phyloP scores from a whole-genome alignment of 805 yeast genomes.

The Aciculoconidium aculeatum region DNA sequence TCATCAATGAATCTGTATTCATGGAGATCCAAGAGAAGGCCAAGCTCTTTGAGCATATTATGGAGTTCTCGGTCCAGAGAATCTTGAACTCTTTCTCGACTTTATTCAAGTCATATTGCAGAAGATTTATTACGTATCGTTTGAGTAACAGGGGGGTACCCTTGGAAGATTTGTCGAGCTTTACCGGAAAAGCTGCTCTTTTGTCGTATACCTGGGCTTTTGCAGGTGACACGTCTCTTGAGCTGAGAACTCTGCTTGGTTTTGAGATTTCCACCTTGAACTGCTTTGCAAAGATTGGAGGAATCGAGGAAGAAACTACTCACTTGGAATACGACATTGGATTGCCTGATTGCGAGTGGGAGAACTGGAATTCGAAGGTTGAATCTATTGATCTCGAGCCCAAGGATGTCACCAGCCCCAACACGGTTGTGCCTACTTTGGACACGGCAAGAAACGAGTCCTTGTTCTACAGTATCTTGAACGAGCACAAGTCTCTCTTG shows the following conservation, averaged over 20 bases:
- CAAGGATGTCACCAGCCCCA: conserved; percentile 54
- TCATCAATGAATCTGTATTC: too few relatives aligned
- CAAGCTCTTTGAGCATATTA: conserved; percentile 38
- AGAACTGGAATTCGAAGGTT: conserved; percentile 33
- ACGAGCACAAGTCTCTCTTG: conserved; percentile 54
- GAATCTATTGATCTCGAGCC: conserved; percentile 46
- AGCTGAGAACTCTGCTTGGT: conserved; percentile 36
- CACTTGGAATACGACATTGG: conserved; percentile 39
- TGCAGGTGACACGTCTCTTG: conserved; percentile 46
- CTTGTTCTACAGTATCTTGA: conserved; percentile 50
- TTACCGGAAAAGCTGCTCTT: conserved; percentile 26
- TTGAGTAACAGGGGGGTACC: conserved; percentile 8
- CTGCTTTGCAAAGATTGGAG: conserved; percentile 5
- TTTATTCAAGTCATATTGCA: conserved; percentile 32
- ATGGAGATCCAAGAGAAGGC: conserved; percentile 17
- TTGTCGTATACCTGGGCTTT: conserved; percentile 56
- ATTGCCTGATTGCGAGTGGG: conserved; percentile 44
- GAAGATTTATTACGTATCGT: conserved; percentile 12
- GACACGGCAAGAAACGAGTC: conserved; percentile 70
- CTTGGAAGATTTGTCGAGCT: conserved; percentile 21
- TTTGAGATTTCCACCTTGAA: conserved; percentile 7
- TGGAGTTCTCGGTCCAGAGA: conserved; percentile 40
- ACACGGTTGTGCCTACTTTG: conserved; percentile 66
- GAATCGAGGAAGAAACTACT: conserved; percentile 10
- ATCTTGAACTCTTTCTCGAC: conserved; percentile 35